Evolutionary conservation across 495 filamentous ascomycete species (phyloP).

Genomic region (Penicillium egyptiacum): DNA sequence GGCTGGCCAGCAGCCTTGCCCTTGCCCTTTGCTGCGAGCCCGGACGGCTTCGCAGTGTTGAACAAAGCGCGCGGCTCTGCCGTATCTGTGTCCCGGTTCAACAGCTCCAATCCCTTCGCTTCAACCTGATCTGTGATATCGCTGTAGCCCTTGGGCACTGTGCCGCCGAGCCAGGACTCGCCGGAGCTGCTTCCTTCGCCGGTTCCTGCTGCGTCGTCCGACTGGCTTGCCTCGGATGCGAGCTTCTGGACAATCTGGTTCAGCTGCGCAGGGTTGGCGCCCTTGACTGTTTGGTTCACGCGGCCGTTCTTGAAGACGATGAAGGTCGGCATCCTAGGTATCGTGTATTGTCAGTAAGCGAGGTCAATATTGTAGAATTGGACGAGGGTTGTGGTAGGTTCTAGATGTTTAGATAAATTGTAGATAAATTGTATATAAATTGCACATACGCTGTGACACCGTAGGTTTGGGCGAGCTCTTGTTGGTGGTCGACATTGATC

Average conservation of each 20-base stretch:
- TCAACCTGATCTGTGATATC: slow-evolving; percentile 85
- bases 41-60: slow-evolving; percentile 62
- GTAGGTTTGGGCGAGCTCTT: slow-evolving; percentile 70
- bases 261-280: slow-evolving; percentile 69
- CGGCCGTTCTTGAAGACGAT: slow-evolving; percentile 80
- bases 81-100: slow-evolving; percentile 75
- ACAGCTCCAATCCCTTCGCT: slow-evolving; percentile 73
- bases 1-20: slow-evolving; percentile 44
- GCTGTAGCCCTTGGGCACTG: slow-evolving; percentile 74
- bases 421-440: no score
- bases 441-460: slow-evolving; percentile 64
- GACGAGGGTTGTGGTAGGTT: neutral
- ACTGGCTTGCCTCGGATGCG: slow-evolving; percentile 63
- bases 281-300: slow-evolving; percentile 65
- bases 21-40: slow-evolving; percentile 61
- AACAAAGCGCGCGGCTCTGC: slow-evolving; percentile 74
- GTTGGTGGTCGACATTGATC: slow-evolving; percentile 76
- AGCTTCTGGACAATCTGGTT: slow-evolving; percentile 70
- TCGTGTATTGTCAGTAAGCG: neutral
- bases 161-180: slow-evolving; percentile 68
- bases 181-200: slow-evolving; percentile 39
- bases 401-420: neutral
- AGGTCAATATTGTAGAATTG: neutral
- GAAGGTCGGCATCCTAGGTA: slow-evolving; percentile 66
- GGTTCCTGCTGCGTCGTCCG: slow-evolving; percentile 47